Evolutionary conservation across 179 eudicot species (phyloP).

Genomic region (Silene vulgaris): DNA sequence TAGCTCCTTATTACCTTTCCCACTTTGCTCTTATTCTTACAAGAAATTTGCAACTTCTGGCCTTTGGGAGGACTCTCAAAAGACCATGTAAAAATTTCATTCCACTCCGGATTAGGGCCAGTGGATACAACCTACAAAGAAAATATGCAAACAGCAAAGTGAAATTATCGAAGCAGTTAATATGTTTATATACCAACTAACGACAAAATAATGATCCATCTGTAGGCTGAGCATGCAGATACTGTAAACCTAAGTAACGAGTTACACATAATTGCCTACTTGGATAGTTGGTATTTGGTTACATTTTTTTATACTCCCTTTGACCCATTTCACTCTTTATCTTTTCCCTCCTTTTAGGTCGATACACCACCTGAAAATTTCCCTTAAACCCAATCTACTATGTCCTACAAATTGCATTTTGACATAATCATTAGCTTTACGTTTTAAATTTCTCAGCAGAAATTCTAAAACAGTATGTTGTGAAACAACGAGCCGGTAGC

Average conservation of each 20-base stretch:
- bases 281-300: too few species aligned
- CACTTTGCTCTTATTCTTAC: slow-evolving; percentile 99
- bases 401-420: too few species aligned
- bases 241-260: too few species aligned
- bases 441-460: not conserved
- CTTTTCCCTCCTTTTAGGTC: too few species aligned
- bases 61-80: slow-evolving; percentile 99
- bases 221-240: too few species aligned
- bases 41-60: slow-evolving; percentile 91
- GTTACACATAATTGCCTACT: too few species aligned
- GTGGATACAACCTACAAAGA: slow-evolving; percentile 72
- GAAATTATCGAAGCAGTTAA: not conserved
- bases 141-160: not conserved
- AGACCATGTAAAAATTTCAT: slow-evolving; percentile 88
- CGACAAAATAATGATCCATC: not conserved
- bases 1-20: slow-evolving; percentile 76
- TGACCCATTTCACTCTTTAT: slow-evolving; percentile 88
- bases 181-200: too few species aligned
- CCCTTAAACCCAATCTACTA: too few species aligned
- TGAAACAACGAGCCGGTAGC: not conserved
- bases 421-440: not conserved
- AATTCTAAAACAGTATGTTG: not conserved
- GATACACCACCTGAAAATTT: too few species aligned
- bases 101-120: slow-evolving; percentile 95
- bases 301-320: too few species aligned